phyloP scores from a whole-genome alignment of 257 asterid species.

The Knoxia roxburghii region DNA sequence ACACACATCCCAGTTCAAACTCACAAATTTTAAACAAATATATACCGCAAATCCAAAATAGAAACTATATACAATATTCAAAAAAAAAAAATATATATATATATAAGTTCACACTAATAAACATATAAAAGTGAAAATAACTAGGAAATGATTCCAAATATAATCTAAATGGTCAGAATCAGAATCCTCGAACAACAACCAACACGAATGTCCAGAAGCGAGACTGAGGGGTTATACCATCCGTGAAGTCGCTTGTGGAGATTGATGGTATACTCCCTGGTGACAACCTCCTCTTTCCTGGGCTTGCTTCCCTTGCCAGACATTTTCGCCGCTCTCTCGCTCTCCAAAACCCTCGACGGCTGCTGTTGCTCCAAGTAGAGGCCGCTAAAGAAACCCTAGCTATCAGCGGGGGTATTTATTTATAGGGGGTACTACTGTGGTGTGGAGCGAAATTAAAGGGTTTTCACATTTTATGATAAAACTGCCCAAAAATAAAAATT shows the following conservation, averaged over 20 bases:
- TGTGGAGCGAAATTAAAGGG: background rate
- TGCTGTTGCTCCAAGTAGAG: background rate
- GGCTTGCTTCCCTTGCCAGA: conserved; percentile 29
- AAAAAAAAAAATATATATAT: too few relatives aligned
- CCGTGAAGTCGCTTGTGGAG: conserved; percentile 40
- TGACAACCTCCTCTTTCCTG: conserved; percentile 43
- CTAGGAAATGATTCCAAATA: background rate
- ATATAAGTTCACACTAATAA: background rate
- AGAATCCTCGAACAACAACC: background rate
- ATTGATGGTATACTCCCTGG: conserved; percentile 43
- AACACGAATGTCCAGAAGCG: background rate
- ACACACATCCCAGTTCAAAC: background rate
- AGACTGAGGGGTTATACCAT: conserved; percentile 19
- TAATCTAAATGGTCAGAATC: background rate
- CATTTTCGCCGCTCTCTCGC: conserved; percentile 21
- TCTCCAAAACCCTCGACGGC: conserved; percentile 11
- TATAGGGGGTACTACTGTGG: background rate
- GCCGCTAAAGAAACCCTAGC: conserved; percentile 10
- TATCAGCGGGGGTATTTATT: background rate
- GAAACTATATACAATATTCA: background rate
- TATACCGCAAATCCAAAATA: background rate
- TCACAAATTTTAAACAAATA: background rate
- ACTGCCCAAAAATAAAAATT: background rate
- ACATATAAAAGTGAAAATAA: background rate
- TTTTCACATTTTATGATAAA: background rate